Percentiles rank a stretch among this genome's conserved stretches.
Conservation (phyloP, 139 green algal genomes). For the Limnomonas spitsbergensis region DNA sequence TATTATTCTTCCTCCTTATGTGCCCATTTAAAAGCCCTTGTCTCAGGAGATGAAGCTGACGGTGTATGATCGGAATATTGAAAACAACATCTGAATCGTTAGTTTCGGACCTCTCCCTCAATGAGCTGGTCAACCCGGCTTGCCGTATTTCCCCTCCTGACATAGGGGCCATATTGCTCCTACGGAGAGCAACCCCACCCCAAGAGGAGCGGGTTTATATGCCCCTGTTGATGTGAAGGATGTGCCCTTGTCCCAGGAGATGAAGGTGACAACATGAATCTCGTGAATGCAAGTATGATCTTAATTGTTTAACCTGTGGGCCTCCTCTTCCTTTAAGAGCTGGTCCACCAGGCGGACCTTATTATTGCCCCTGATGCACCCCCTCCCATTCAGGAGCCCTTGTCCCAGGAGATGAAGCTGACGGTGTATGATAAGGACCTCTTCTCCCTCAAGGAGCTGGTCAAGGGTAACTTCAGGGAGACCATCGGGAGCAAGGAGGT, state of each 20-base stretch:
- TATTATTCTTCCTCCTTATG: no score
- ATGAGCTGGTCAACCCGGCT: constrained; percentile 7
- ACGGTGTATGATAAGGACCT: constrained; percentile 6
- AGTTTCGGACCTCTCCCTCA: background rate
- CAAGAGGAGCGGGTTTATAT: no score
- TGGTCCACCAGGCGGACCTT: no score
- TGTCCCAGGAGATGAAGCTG: background rate
- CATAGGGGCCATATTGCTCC: no score
- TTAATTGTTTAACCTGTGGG: background rate
- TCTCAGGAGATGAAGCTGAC: background rate
- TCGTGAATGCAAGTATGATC: background rate
- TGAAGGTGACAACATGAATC: no score
- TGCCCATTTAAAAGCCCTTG: background rate
- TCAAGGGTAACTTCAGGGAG: background rate
- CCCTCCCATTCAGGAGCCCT: constrained; percentile 4
- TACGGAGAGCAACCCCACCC: no score
- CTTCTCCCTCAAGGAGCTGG: background rate
- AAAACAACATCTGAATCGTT: no score
- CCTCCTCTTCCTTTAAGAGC: background rate
- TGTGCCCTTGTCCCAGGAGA: no score
- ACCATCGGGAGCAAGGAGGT: background rate
- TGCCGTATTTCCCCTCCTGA: no score
- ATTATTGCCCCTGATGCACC: no score
- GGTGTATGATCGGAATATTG: background rate
- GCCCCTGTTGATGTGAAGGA: no score